phyloP scores from a whole-genome alignment of 2,329 filamentous ascomycete species.

The Penicillium sp. region DNA sequence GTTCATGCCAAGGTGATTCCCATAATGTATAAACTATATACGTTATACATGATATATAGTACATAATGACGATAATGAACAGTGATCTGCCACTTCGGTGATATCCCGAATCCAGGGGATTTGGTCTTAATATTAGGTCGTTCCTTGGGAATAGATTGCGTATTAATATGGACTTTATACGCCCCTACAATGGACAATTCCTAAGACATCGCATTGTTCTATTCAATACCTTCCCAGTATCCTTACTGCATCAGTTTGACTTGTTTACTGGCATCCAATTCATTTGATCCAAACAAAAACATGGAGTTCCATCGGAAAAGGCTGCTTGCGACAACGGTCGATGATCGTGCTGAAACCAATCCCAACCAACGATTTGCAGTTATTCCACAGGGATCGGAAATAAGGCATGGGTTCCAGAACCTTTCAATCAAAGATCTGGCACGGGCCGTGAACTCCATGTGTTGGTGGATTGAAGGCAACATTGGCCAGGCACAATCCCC shows the following conservation, averaged over 20 bases:
- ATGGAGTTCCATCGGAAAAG: slow-evolving; percentile 9
- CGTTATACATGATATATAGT: background rate
- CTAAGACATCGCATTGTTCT: background rate
- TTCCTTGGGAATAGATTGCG: background rate
- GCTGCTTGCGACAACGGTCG: slow-evolving; percentile 6
- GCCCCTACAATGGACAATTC: background rate
- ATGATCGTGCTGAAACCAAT: slow-evolving; percentile 3
- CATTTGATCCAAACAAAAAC: background rate
- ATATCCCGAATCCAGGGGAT: background rate
- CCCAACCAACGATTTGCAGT: slow-evolving; percentile 11
- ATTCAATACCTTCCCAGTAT: too few relatives aligned
- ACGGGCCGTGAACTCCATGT: slow-evolving; percentile 14
- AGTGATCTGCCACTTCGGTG: background rate
- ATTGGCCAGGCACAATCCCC: slow-evolving; percentile 6
- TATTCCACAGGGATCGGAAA: slow-evolving; percentile 9
- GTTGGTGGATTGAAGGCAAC: slow-evolving; percentile 18
- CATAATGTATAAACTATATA: background rate
- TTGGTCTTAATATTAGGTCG: background rate
- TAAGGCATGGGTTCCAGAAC: slow-evolving; percentile 15
- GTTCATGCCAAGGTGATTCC: background rate
- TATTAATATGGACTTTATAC: background rate
- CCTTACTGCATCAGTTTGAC: background rate
- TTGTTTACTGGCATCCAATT: background rate
- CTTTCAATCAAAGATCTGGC: slow-evolving; percentile 15
- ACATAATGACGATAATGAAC: background rate